Conservation (phyloP, 352 stramenopile species). For the Phytophthora fragariae region DNA sequence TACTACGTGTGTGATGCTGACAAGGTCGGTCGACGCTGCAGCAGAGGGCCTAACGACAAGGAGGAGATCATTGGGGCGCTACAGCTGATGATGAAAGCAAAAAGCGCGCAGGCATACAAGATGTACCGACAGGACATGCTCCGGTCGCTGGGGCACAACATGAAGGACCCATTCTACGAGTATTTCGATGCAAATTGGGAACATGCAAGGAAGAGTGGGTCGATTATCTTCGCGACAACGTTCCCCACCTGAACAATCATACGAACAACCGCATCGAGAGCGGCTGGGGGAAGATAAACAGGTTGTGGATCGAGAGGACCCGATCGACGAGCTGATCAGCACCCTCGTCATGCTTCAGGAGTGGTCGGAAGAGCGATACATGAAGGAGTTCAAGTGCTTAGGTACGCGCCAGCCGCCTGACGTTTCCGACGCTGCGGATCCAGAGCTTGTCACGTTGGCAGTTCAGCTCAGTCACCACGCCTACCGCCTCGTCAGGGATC, state of each 20-base stretch:
- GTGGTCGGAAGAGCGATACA: slow-evolving; percentile 14
- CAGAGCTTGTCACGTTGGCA: slow-evolving; percentile 14
- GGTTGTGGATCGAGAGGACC: not conserved
- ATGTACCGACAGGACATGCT: slow-evolving; percentile 2
- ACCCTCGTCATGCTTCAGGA: slow-evolving; percentile 26
- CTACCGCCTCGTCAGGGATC: slow-evolving; percentile 3
- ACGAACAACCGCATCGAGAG: slow-evolving; percentile 20
- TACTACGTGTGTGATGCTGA: not conserved
- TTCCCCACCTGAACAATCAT: slow-evolving; percentile 11
- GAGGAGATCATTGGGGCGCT: not conserved
- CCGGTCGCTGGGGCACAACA: slow-evolving; percentile 6
- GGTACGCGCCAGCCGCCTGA: slow-evolving; percentile 7
- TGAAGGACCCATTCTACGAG: not conserved
- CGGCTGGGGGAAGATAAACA: slow-evolving; percentile 19
- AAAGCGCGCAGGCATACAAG: slow-evolving; percentile 3
- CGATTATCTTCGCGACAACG: slow-evolving; percentile 4
- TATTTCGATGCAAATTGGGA: slow-evolving; percentile 19
- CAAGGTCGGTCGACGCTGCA: slow-evolving; percentile 11
- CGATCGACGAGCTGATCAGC: slow-evolving; percentile 6
- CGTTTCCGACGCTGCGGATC: slow-evolving; percentile 2
- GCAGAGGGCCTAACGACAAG: not conserved
- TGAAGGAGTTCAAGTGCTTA: slow-evolving; percentile 13
- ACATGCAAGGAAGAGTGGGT: slow-evolving; percentile 22
- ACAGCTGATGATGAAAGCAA: slow-evolving; percentile 18
- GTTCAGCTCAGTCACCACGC: slow-evolving; percentile 13